These are phyloP conservation scores for Rhazya stricta DNA, from an alignment of 257 asterid genomes.

Conservation along the genomic window DNA sequence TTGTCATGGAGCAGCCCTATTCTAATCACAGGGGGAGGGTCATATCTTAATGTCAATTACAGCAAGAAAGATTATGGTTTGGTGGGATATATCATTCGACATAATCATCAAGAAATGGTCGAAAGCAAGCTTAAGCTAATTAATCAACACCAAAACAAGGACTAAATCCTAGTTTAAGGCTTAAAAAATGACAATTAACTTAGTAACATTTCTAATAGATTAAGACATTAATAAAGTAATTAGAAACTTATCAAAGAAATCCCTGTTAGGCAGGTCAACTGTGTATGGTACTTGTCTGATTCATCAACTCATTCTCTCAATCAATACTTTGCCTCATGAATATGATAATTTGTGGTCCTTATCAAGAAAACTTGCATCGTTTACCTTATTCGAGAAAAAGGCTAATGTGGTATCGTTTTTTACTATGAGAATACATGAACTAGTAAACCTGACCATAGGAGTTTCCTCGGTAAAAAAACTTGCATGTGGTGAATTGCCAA, in stretches of 20 bases:
- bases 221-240: constrained; percentile 8
- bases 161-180: constrained; percentile 11
- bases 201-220: not conserved
- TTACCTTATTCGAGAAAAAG: not conserved
- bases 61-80: constrained; percentile 19
- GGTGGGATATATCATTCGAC: constrained; percentile 24
- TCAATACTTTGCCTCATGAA: not conserved
- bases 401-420: no score
- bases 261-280: constrained; percentile 32
- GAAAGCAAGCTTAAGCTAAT: not conserved
- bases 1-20: constrained; percentile 13
- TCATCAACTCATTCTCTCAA: constrained; percentile 15
- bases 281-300: constrained; percentile 7
- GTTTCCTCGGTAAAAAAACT: not conserved
- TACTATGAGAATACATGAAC: no score
- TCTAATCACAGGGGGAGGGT: constrained; percentile 27
- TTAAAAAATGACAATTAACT: not conserved
- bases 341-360: constrained; percentile 18
- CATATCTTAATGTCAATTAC: constrained; percentile 11
- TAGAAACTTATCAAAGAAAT: constrained; percentile 12
- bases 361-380: constrained; percentile 15
- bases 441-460: no score
- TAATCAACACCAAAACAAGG: constrained; percentile 15
- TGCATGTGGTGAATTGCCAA: constrained; percentile 21
- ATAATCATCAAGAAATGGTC: not conserved